Evolutionary conservation across 441 rosid species (phyloP).

Genomic region (Croton setiger): DNA sequence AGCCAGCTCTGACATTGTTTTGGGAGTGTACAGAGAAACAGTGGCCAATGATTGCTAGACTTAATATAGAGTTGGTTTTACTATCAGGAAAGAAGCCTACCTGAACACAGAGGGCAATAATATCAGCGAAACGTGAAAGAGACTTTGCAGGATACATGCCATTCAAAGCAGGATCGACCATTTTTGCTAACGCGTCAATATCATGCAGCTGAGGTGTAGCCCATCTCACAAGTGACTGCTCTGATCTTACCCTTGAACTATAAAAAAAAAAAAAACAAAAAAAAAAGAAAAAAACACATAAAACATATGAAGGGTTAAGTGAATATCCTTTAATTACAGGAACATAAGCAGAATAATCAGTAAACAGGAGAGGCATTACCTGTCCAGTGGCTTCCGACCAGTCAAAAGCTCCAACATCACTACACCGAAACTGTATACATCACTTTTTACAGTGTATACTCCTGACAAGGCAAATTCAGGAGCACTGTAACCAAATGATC

Average conservation of each 20-base stretch:
- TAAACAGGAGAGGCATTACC: conserved; percentile 37
- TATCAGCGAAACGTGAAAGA: conserved; percentile 94
- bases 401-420: conserved; percentile 96
- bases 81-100: conserved; percentile 32
- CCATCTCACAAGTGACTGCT: conserved; percentile 97
- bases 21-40: background rate
- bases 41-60: background rate
- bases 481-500: conserved; percentile 94
- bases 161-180: conserved; percentile 90
- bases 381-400: conserved; percentile 95
- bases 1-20: background rate
- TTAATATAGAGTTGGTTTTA: background rate
- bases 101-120: conserved; percentile 94
- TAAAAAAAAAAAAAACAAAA: conserved; percentile 17
- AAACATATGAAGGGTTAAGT: conserved; percentile 5
- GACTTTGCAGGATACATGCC: conserved; percentile 99
- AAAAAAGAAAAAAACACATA: conserved; percentile 1
- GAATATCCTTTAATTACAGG: background rate
- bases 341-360: conserved; percentile 11
- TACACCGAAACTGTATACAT: conserved; percentile 96
- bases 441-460: conserved; percentile 90
- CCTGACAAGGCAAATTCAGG: conserved; percentile 96
- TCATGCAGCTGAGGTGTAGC: conserved; percentile 98
- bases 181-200: conserved; percentile 88
- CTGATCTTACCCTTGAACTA: conserved; percentile 81